Conservation (phyloP, 108 stramenopile genomes). For the Aurantiochytrium sp. region DNA sequence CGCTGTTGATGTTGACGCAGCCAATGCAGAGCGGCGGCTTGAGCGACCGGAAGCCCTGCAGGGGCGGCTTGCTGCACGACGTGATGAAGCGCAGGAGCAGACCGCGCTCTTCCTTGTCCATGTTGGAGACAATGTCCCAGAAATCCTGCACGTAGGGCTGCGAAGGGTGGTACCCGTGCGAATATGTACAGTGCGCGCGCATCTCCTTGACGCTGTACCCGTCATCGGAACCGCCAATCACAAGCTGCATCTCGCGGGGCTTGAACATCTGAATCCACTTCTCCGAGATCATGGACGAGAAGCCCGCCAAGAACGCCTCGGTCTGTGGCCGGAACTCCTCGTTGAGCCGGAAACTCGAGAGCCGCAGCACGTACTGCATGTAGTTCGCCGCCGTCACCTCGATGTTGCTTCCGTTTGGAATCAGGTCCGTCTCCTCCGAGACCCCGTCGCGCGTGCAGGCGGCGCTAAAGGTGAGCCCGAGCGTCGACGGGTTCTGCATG, state of each 20-base stretch:
- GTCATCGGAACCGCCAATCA: conserved; percentile 88
- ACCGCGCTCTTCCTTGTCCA: conserved; percentile 77
- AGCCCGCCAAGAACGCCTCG: conserved; percentile 84
- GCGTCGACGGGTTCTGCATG: conserved; percentile 60
- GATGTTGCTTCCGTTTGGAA: conserved; percentile 71
- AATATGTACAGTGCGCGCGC: conserved; percentile 69
- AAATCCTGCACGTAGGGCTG: conserved; percentile 83
- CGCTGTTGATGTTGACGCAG: conserved; percentile 63
- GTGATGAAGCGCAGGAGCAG: conserved; percentile 90
- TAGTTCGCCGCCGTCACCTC: conserved; percentile 80
- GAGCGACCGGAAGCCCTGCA: conserved; percentile 83
- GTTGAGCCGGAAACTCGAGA: conserved; percentile 86
- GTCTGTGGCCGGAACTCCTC: conserved; percentile 70
- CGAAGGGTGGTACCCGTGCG: conserved; percentile 86
- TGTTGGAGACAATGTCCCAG: conserved; percentile 76
- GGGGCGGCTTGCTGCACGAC: conserved; percentile 83
- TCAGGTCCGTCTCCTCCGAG: conserved; percentile 63
- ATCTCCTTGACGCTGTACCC: conserved; percentile 81
- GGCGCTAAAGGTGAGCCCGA: conserved; percentile 79
- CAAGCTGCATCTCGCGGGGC: conserved; percentile 86
- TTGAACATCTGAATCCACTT: conserved; percentile 88
- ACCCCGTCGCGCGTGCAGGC: conserved; percentile 35
- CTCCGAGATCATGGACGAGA: conserved; percentile 87
- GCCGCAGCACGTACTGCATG: conserved; percentile 80
- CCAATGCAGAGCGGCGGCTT: conserved; percentile 84